These are phyloP conservation scores for Talaromyces albobiverticillius DNA, from an alignment of 2,329 filamentous ascomycete species.

Conservation along the genomic window DNA sequence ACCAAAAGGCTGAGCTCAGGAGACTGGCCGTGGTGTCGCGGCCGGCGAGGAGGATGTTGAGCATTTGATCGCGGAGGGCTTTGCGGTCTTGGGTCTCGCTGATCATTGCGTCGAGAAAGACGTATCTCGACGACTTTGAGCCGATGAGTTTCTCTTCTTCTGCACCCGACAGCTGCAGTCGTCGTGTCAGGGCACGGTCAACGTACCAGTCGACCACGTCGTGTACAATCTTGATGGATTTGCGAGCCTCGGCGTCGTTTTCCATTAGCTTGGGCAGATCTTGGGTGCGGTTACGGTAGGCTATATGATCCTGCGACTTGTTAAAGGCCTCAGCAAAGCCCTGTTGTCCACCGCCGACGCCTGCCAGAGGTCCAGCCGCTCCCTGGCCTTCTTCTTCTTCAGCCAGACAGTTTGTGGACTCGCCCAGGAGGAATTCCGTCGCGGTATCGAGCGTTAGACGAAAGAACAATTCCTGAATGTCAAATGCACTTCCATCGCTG, in stretches of 20 bases:
- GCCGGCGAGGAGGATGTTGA: slow-evolving; percentile 53
- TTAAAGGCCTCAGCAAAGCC: slow-evolving; percentile 12
- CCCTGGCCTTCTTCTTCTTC: slow-evolving; percentile 37
- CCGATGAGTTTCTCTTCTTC: slow-evolving; percentile 18
- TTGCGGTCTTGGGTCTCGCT: slow-evolving; percentile 45
- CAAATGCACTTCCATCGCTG: slow-evolving; percentile 52
- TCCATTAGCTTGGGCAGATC: slow-evolving; percentile 4
- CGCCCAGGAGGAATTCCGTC: slow-evolving; percentile 66
- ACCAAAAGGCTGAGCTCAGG: slow-evolving; percentile 44
- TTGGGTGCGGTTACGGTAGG: not conserved
- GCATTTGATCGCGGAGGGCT: slow-evolving; percentile 47
- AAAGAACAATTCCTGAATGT: slow-evolving; percentile 63
- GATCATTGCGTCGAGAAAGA: slow-evolving; percentile 51
- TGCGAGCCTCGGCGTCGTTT: not conserved
- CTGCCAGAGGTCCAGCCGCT: not conserved
- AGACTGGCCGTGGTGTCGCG: slow-evolving; percentile 54
- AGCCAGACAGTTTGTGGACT: slow-evolving; percentile 39
- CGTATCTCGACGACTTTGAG: slow-evolving; percentile 29
- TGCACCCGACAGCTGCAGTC: slow-evolving; percentile 45
- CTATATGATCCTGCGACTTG: slow-evolving; percentile 2
- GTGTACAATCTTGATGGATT: slow-evolving; percentile 4
- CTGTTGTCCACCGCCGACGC: slow-evolving; percentile 4
- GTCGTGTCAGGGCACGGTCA: slow-evolving; percentile 59
- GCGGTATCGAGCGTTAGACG: slow-evolving; percentile 64
- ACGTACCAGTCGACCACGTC: slow-evolving; percentile 55